phyloP scores from a whole-genome alignment of 306 rosid genomes.

The Ormosia semicastrata region DNA sequence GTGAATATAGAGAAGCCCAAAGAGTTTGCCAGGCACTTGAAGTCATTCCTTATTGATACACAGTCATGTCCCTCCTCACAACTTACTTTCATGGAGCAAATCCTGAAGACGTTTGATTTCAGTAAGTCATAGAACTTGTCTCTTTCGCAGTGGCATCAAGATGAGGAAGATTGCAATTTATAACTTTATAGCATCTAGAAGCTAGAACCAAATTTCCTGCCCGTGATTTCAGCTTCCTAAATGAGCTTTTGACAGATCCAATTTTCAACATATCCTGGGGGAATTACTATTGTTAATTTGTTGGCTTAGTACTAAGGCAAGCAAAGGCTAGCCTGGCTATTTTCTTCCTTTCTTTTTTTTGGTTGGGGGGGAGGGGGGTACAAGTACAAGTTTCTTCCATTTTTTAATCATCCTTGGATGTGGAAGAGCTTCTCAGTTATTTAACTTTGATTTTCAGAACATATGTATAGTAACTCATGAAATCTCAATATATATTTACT shows the following conservation, averaged over 20 bases:
- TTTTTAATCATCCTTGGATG: not conserved
- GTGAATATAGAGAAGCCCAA: constrained; percentile 57
- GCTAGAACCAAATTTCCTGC: constrained; percentile 8
- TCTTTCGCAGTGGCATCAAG: not conserved
- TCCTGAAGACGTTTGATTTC: constrained; percentile 31
- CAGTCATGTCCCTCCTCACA: constrained; percentile 18
- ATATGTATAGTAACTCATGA: not conserved
- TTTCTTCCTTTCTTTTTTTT: not conserved
- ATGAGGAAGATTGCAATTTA: not conserved
- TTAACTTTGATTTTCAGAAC: not conserved
- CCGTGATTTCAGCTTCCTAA: constrained; percentile 7
- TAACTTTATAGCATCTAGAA: not conserved
- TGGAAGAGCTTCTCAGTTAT: not conserved
- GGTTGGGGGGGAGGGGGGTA: not conserved
- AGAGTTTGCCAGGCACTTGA: constrained; percentile 51
- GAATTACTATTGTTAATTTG: not conserved
- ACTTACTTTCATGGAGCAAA: constrained; percentile 25
- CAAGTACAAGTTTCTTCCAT: not conserved
- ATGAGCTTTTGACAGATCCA: not conserved
- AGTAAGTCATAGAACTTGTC: not conserved
- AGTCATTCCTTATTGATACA: constrained; percentile 45
- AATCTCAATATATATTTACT: constrained; percentile 11
- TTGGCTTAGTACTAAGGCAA: not conserved
- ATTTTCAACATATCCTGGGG: not conserved
- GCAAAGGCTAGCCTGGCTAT: not conserved